Conservation (phyloP, 2,329 filamentous ascomycete genomes). For the Coniosporium tulheliwenetii region DNA sequence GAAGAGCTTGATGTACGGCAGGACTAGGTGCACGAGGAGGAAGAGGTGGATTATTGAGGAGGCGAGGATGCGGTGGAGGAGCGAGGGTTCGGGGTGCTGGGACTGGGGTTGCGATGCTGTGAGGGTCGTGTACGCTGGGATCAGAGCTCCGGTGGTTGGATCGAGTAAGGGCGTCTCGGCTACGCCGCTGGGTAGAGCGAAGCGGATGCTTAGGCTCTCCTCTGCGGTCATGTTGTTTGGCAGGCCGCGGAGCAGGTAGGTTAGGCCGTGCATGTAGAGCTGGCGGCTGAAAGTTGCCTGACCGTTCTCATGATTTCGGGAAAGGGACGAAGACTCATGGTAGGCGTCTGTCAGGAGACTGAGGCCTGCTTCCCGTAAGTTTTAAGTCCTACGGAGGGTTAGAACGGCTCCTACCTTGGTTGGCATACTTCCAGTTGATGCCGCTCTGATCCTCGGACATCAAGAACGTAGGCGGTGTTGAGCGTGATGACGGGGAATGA, state of each 20-base stretch:
- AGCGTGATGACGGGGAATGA: conserved; percentile 10
- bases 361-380: conserved; percentile 20
- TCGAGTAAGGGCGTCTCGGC: conserved; percentile 6
- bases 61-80: conserved; percentile 44
- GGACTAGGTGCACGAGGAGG: conserved; percentile 41
- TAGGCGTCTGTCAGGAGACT: conserved; percentile 30
- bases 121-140: neutral
- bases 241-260: conserved; percentile 48
- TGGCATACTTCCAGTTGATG: conserved; percentile 36
- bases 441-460: conserved; percentile 19
- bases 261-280: conserved; percentile 47
- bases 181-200: conserved; percentile 29
- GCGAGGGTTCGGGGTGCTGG: conserved; percentile 19
- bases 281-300: conserved; percentile 38
- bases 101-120: neutral
- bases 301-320: conserved; percentile 13
- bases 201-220: conserved; percentile 37
- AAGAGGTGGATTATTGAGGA: conserved; percentile 42
- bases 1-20: conserved; percentile 44
- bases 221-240: conserved; percentile 39
- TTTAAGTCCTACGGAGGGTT: neutral
- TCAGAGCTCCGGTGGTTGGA: conserved; percentile 4
- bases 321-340: conserved; percentile 24
- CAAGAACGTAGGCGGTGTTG: conserved; percentile 8
- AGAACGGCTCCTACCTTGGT: conserved; percentile 22